phyloP scores from a whole-genome alignment of 2,329 filamentous ascomycete species.

The Xylaria sp. region DNA sequence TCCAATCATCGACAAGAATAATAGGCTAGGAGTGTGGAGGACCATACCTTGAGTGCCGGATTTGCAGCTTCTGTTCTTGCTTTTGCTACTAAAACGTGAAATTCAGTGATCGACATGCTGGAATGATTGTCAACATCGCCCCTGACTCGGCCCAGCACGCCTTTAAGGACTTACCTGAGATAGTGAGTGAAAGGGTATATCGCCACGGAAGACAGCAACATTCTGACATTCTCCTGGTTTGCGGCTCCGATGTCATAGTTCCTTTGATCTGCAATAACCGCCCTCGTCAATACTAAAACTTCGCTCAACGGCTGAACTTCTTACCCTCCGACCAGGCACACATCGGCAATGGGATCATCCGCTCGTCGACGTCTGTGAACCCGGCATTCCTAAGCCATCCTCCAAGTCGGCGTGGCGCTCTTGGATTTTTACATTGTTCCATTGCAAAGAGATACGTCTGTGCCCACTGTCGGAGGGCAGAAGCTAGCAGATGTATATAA shows the following conservation, averaged over 20 bases:
- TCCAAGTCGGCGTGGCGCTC: conserved; percentile 66
- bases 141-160: not conserved
- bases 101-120: conserved; percentile 64
- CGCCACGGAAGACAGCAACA: conserved; percentile 59
- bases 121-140: conserved; percentile 13
- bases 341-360: conserved; percentile 68
- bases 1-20: conserved; percentile 17
- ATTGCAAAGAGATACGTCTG: conserved; percentile 65
- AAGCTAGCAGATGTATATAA: conserved; percentile 48
- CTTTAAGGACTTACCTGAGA: conserved; percentile 48
- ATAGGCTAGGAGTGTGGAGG: conserved; percentile 1
- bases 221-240: conserved; percentile 60
- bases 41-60: conserved; percentile 59
- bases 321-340: conserved; percentile 72
- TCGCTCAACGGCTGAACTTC: conserved; percentile 29
- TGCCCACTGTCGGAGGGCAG: conserved; percentile 73
- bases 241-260: conserved; percentile 58
- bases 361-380: conserved; percentile 69
- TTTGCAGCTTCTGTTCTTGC: conserved; percentile 52
- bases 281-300: conserved; percentile 27
- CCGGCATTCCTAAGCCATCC: conserved; percentile 65
- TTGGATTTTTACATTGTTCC: conserved; percentile 67
- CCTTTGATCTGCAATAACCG: conserved; percentile 49
- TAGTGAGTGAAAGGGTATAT: conserved; percentile 61
- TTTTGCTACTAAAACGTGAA: conserved; percentile 61